These are phyloP conservation scores for Vairimorpha necatrix DNA, from an alignment of 371 early-diverging fungal species.

Conservation along the genomic window DNA sequence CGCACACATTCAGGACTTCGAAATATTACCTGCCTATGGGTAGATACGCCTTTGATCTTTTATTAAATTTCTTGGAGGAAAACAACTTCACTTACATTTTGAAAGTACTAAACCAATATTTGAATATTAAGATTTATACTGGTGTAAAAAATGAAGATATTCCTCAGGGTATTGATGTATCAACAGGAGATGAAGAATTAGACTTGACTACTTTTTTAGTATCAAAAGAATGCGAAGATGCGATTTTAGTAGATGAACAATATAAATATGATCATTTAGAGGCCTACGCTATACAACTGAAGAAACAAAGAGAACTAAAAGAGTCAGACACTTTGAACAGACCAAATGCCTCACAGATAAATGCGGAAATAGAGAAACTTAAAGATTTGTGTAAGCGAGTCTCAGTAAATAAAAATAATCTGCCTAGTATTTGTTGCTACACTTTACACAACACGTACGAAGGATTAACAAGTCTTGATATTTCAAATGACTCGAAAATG, in stretches of 20 bases:
- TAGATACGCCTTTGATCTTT: constrained; percentile 78
- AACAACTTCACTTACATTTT: constrained; percentile 76
- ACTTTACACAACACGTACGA: constrained; percentile 91
- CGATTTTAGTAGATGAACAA: constrained; percentile 71
- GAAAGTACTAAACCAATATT: constrained; percentile 81
- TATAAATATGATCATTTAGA: constrained; percentile 75
- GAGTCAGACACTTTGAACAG: constrained; percentile 37
- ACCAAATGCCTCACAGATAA: constrained; percentile 53
- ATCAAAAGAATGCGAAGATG: constrained; percentile 59
- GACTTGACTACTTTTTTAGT: constrained; percentile 58
- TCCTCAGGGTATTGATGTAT: constrained; percentile 56
- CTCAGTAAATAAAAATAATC: constrained; percentile 69
- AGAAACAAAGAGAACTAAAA: constrained; percentile 59
- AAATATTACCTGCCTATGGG: constrained; percentile 82
- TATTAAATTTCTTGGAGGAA: constrained; percentile 82
- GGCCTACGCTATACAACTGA: constrained; percentile 69
- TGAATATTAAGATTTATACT: constrained; percentile 72
- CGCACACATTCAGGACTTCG: constrained; percentile 72
- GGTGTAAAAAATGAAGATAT: constrained; percentile 53
- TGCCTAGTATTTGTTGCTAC: constrained; percentile 87
- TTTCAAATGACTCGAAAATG: constrained; percentile 56
- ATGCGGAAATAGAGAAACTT: constrained; percentile 67
- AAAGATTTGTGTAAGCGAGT: constrained; percentile 77
- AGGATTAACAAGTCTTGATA: constrained; percentile 60
- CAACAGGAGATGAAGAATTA: constrained; percentile 41